Base-by-base conservation (phyloP, 805 yeast species). In the Scheffersomyces ergatensis region DNA sequence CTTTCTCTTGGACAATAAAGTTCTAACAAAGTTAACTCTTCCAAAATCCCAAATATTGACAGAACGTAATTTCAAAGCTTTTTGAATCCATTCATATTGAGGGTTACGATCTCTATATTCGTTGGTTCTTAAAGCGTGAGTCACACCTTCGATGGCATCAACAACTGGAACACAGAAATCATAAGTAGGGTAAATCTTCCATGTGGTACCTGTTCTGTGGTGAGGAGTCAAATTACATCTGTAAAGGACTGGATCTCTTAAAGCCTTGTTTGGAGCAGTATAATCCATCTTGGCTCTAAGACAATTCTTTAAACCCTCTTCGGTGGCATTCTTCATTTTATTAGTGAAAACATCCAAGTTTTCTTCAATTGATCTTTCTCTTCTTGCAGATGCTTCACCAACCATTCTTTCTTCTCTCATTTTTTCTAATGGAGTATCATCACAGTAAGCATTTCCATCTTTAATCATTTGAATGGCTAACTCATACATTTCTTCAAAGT, bases 381-480 rank as follows among this genome's bases (percentile, higher is more conserved):
- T 85, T 74, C 97, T 85, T 36, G 78, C 82, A 37, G 96, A 86
- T 42, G 95, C 84, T 53, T 89, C 82, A 65, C 99, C 99, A 49
- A 89, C 97, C 87, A 88, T 89, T 78, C 99, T 87, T 76, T 93
- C 96, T 60, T 90, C 96, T 73, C 99, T 86, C 99, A 93, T 93
- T 64, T 79, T 76, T 59, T 92, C 98, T 55, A 81, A 80, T 39
- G 90, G 87, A 34, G 99, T 93, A 60, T 93, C 98, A 62, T 93
- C 99, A 74, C 96, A 87, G 73, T 93, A 93, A 33, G 99, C 99
- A 53, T 87, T 84, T 48, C 97, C 98, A 43, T 86, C 96, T 68
- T 88, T 87, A 75, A 93, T 93, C 82, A 92, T 65, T 62, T 86
- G 69, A 45, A 92, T 62, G 45, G 96, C 93, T 47, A 79, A 74